Base-by-base conservation (phyloP, 2,329 filamentous ascomycete species). In the Talaromyces atroroseus region DNA sequence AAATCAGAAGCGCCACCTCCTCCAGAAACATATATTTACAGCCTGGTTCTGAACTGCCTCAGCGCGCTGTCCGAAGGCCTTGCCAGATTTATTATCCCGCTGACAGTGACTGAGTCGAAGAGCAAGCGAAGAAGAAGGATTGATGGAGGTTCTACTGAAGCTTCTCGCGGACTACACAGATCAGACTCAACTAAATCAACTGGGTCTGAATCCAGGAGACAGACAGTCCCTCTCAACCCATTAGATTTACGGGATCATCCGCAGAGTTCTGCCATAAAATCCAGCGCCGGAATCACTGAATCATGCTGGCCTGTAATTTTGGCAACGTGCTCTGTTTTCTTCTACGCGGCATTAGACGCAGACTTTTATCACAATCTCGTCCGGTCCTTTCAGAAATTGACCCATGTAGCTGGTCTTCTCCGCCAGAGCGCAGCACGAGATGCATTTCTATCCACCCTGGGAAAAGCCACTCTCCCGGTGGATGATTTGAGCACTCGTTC, bases 301-400 rank as follows among this genome's bases (percentile, higher is more conserved):
- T 82, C 89, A 62, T 97, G 92, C 70, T 99, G 94, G 94, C 94
- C 94, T 48, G 94, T 94, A 12, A 86, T 97, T 40, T 82, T 99
- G 49, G 92, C 94, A 1, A 94, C 91, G 1, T 96, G 91, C 65
- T 99, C 94, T 0, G 96, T 92, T 0, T 99, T 97, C 67, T 76
- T 99, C 18, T 95, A 95, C 67, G 90, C 94, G 29, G 86, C 92
- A 0, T 77, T 99, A 3, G 94, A 99, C 68, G 88, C 90, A 1
- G 91, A 96, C 53, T 96, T 94, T 64, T 99, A 97, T 65, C 92
- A 96, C 63, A 85, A 87, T 10, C 78, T 99, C 1, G 92, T 99
- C 23, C 84, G 94, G 62, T 89, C 92, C 0, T 95, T 97, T 63
- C 94, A 99, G 66, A 91, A 95, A 62, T 89, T 99, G 65, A 89